Evolutionary conservation across 345 rosid genomes (phyloP), one percentile per base, ranked within the genome.

Genomic region (Rhodomyrtus tomentosa): DNA sequence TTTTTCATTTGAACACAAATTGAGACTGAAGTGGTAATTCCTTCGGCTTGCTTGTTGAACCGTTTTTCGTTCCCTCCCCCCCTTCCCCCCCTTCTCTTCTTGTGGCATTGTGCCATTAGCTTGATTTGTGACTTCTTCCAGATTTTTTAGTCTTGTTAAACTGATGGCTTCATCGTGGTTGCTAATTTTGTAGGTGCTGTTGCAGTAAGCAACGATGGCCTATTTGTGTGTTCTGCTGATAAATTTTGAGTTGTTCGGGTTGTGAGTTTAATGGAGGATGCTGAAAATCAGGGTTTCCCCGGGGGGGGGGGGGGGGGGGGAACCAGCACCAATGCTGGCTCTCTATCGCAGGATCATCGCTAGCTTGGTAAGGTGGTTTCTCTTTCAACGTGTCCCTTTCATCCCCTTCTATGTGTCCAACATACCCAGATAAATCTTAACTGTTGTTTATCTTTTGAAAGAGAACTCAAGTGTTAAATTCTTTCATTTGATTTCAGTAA

Each of bases 161-260:
- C 16, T 58, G 27, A 55, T 62, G 50, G 56, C 82, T 87, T 32
- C 13, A 68, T 82, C 48, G 81, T 18, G 54, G 4, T 56, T 73
- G 68, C 84, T 25, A 68, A 52, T 53, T 52, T 80, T 55, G 82
- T 91, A 93, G 99, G 85, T 91, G 96, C 99, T 7, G 90, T 95
- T 87, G 93, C 98, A 62, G 84, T 97, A 85, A 93, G 94, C 88
- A 85, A 89, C 48, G 92, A 94, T 85, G 95, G 91, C 32, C 87
- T 84, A 59, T 82, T 91, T 91, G 94, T 93, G 84, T 95, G 98
- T 85, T 97, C 91, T 88, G 96, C 99, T 83, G 99, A 97, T 86
- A 95, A 95, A 88, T 95, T 97, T 89, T 98, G 99, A 90, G 96
- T 93, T 88, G 98, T 95, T 82, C 93, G 99, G 98, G 96, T 92